Base-by-base conservation (phyloP, 2,329 filamentous ascomycete genomes). In the Lachnellula arida region DNA sequence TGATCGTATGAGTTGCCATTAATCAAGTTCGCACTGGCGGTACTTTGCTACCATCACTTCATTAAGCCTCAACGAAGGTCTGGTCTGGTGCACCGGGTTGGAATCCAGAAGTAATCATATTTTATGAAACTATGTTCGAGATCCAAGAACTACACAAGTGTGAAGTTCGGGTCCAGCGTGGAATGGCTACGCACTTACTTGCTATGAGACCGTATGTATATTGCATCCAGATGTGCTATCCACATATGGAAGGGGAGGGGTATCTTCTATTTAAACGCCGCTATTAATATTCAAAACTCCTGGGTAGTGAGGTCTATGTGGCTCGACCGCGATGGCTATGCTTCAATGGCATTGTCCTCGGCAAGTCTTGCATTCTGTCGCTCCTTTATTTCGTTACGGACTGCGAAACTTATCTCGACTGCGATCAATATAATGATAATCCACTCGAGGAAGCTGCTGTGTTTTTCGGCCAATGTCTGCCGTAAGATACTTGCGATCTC, bases 351-450 rank as follows among this genome's bases (percentile, higher is more conserved):
- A 35, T 39, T 39, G 34, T 39, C 46, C 35, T 60, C 58, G 23
- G 49, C 55, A 22, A 56, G 22, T 35, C 17, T 23, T 28, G 28
- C 28, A 28, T 28, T 17, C 50, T 49, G 49, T 58, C 59, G 25
- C 47, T 57, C 39, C 59, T 65, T 37, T 70, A 68, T 43, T 44
- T 65, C 55, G 12, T 88, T 78, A 60, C 89, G 77, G 59, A 97
- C 77, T 72, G 96, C 93, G 70, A 97, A 94, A 11, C 86, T 78
- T 14, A 97, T 92, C 74, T 99, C 94, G 35, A 97, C 88, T 1
- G 89, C 85, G 69, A 99, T 99, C 53, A 99, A 80, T 2, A 89
- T 78, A 66, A 99, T 97, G 70, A 99, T 97, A 65, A 95, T 95
- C 88, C 90, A 93, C 74, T 97, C 94, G 11, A 99, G 78, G 54